Percentiles rank a stretch among this genome's conserved stretches.
Evolutionary conservation across 257 asterid genomes (phyloP).

Genomic region (Ophiorrhiza pumila): DNA sequence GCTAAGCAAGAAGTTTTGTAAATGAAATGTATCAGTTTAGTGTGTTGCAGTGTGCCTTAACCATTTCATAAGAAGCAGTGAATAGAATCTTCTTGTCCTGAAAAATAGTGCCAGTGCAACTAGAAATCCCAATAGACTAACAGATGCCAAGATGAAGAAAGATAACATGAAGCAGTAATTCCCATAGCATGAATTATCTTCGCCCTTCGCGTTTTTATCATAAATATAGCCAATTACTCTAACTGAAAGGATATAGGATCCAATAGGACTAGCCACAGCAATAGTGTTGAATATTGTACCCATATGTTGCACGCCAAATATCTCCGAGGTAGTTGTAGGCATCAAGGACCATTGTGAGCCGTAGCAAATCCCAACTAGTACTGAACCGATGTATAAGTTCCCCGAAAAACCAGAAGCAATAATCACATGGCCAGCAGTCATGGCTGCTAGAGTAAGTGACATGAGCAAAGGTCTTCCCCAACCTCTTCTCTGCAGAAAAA

Average conservation of each 20-base stretch:
- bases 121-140: constrained; percentile 53
- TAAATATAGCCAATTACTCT: constrained; percentile 76
- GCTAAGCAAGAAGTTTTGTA: not conserved
- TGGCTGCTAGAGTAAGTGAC: constrained; percentile 59
- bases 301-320: constrained; percentile 76
- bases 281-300: constrained; percentile 91
- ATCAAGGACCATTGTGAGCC: constrained; percentile 97
- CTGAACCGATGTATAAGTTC: constrained; percentile 64
- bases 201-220: constrained; percentile 47
- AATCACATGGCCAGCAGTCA: constrained; percentile 72
- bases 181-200: constrained; percentile 60
- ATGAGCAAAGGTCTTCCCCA: constrained; percentile 81
- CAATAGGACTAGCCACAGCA: constrained; percentile 85
- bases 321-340: constrained; percentile 87
- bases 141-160: constrained; percentile 64
- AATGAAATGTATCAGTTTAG: not conserved
- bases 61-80: constrained; percentile 28
- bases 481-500: constrained; percentile 49
- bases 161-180: constrained; percentile 79
- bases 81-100: constrained; percentile 54
- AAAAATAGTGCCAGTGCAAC: constrained; percentile 55
- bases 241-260: constrained; percentile 82
- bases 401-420: constrained; percentile 74
- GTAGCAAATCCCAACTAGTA: constrained; percentile 73
- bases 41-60: constrained; percentile 12